Evolutionary conservation across 75 land plant species (phyloP), one percentile per base, ranked within the genome.

Genomic region (Larix kaempferi): DNA sequence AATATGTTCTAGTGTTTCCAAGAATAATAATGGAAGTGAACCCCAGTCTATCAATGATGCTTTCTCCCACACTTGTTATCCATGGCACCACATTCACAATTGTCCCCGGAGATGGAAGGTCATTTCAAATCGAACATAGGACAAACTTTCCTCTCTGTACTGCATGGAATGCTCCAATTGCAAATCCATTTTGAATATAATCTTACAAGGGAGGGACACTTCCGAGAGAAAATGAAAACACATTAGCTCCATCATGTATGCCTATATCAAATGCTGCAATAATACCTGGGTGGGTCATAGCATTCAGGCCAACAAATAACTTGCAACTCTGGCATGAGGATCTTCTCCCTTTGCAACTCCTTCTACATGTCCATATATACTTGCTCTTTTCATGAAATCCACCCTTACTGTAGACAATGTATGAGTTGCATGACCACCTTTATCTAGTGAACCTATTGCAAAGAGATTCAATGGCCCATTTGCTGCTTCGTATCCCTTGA

Each of bases 291-390:
- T 6, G 84, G 74, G 13, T 86, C 87, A 66, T 52, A 37, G 82
- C 92, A 88, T 0, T 66, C 83, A 17, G 67, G 73, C 90, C 87
- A 91, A 67, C 94, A 94, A 15, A 91, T 94, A 94, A 56, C 82
- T 75, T 23, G 94, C 90, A 35, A 91, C 77, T 13, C 92, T 77
- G 25, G 94, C 91, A n/a, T 39, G 60, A 2, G 94, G 94, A 25
- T 91, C 88, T 1, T 88, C 91, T 21, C 92, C 94, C 64, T 86
- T 87, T 58, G 87, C 91, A 0, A 81, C 89, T 55, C 94, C 96
- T 5, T 80, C 57, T 14, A 84, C 92, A n/a, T 73, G 64, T 19
- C 92, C 90, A 57, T 76, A 80, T 1, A 83, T 33, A 41, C 41
- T 86, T 2, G 86, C 94, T 19, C 75, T 78, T 49, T 67, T 52